A percentile compares a stretch with the other conserved stretches of the same genome.
phyloP scores from a whole-genome alignment of 768 basidiomycete genomes.

The Collybiopsis luxurians region DNA sequence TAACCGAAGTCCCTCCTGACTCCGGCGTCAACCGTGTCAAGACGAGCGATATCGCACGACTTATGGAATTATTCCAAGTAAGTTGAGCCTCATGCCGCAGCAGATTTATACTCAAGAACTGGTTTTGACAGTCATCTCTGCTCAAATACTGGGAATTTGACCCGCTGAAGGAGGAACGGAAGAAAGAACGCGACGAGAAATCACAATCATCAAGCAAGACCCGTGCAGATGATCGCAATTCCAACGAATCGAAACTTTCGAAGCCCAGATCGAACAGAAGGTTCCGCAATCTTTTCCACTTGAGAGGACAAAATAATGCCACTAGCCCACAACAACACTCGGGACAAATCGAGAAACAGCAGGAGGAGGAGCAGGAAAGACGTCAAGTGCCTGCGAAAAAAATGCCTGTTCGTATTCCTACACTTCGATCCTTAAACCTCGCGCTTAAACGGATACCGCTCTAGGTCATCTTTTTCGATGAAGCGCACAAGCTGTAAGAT shows the following conservation, averaged over 20 bases:
- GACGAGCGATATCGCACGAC: slow-evolving; percentile 76
- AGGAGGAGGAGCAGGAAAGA: slow-evolving; percentile 29
- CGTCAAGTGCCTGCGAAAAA: slow-evolving; percentile 49
- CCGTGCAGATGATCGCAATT: slow-evolving; percentile 35
- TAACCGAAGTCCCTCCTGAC: slow-evolving; percentile 42
- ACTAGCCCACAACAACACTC: slow-evolving; percentile 12
- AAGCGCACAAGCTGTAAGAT: slow-evolving; percentile 77
- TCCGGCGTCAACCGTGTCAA: slow-evolving; percentile 49
- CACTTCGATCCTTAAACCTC: neutral
- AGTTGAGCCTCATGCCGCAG: slow-evolving; percentile 8
- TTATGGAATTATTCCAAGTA: slow-evolving; percentile 86
- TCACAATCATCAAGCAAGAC: slow-evolving; percentile 26
- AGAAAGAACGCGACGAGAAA: slow-evolving; percentile 14
- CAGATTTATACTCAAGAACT: neutral
- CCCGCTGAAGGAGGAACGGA: slow-evolving; percentile 29
- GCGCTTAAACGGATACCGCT: neutral
- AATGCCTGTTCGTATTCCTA: slow-evolving; percentile 50
- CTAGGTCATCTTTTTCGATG: slow-evolving; percentile 74
- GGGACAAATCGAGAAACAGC: slow-evolving; percentile 23
- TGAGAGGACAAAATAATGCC: neutral
- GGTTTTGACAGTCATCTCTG: slow-evolving; percentile 51
- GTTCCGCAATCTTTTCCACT: neutral
- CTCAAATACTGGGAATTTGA: slow-evolving; percentile 73
- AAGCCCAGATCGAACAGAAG: neutral
- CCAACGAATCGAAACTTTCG: slow-evolving; percentile 29